Base-by-base conservation (phyloP, 2,329 filamentous ascomycete genomes). In the Pseudogymnoascus sp. region DNA sequence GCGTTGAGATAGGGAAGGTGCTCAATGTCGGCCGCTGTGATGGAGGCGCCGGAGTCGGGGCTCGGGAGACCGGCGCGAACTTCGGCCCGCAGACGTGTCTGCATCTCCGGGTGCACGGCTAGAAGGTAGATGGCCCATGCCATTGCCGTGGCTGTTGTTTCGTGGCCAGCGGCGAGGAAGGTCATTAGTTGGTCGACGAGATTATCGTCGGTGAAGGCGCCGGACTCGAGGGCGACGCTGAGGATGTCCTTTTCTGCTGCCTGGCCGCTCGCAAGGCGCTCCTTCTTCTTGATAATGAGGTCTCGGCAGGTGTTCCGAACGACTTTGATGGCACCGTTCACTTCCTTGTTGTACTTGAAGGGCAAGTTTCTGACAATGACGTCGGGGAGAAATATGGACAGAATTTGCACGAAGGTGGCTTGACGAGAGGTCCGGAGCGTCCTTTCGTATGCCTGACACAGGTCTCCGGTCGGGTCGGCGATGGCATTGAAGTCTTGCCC, bases 151-250 rank as follows among this genome's bases (percentile, higher is more conserved):
- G 90, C 85, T 0, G 89, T 92, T 0, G 90, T 93, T 75, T 93
- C 89, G 72, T 93, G 90, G 21, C 87, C 87, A 0, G 91, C 91
- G 0, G 87, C 88, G 4, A 95, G 82, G 77, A 95, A 94, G 0
- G 90, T 95, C 89, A 95, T 94, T 71, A 94, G 82, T 74, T 96
- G 91, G 72, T 94, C 88, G 36, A 91, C 83, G n/a, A 96, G 82
- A 64, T 90, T 85, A 58, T 91, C 88, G 65, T 94, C 89, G 10
- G 77, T 82, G 74, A 95, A 94, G 5, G 80, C 84, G 55, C 88
- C 89, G 39, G 86, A 90, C 71, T 87, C 82, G 58, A 96, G 78
- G 13, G 91, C 91, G 0, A 93, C 88, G 0, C 87, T 90, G 35
- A 96, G 78, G 63, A 96, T 94, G 72, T 96, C 91, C 6, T 83